phyloP scores from a whole-genome alignment of 768 basidiomycete species.

The Suillus ampliporus region DNA sequence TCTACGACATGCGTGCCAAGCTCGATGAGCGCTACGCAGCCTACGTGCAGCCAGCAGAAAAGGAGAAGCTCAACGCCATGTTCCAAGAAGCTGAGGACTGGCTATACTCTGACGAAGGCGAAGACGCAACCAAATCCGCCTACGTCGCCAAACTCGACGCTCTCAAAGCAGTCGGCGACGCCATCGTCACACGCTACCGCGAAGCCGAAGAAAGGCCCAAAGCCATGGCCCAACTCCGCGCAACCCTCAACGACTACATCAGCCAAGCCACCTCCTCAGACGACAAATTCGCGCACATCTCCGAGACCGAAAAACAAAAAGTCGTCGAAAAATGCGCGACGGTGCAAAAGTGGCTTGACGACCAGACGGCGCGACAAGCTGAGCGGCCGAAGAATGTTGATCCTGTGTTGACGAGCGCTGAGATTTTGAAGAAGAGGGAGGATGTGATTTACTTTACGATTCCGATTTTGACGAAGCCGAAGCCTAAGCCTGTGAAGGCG shows the following conservation, averaged over 20 bases:
- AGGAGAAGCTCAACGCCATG: constrained; percentile 70
- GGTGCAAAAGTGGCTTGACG: constrained; percentile 94
- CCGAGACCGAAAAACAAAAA: constrained; percentile 82
- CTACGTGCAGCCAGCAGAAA: constrained; percentile 79
- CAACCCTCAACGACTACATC: constrained; percentile 88
- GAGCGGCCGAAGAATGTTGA: constrained; percentile 91
- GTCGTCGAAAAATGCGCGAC: constrained; percentile 92
- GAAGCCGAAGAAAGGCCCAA: constrained; percentile 83
- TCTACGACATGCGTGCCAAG: constrained; percentile 94
- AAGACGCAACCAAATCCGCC: constrained; percentile 95
- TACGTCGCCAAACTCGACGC: constrained; percentile 84
- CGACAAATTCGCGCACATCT: constrained; percentile 89
- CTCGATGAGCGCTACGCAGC: constrained; percentile 86
- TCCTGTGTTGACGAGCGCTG: constrained; percentile 78
- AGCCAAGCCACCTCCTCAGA: constrained; percentile 81
- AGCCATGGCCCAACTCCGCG: constrained; percentile 77
- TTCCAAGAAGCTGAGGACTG: constrained; percentile 90
- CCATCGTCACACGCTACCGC: constrained; percentile 80
- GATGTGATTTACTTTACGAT: constrained; percentile 90
- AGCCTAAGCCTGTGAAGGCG: constrained; percentile 81
- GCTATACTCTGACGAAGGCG: constrained; percentile 96
- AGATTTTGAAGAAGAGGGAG: constrained; percentile 91
- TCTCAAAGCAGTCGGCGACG: constrained; percentile 87
- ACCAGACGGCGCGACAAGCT: constrained; percentile 84
- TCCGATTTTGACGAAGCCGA: constrained; percentile 90